Percentiles rank a stretch among this genome's conserved stretches.
Conservation (phyloP, 768 basidiomycete species). For the Amyloporia xantha region DNA sequence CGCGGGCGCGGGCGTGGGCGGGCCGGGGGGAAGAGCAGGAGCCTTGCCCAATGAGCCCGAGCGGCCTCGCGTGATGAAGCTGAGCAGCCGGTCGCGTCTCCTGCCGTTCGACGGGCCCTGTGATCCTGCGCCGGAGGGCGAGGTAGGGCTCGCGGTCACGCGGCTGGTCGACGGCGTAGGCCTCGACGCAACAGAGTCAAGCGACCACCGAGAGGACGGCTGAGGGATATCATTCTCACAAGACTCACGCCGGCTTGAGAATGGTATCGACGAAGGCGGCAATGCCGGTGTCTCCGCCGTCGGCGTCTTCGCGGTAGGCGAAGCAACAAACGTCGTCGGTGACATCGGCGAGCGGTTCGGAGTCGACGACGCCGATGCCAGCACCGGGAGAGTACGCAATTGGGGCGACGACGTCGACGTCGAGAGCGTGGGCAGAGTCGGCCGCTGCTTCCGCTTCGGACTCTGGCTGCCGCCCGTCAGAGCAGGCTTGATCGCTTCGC, state of each 20-base stretch:
- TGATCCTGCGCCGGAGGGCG: not conserved
- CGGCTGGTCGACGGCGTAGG: conserved; percentile 3
- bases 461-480: conserved; percentile 9
- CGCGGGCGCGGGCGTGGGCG: conserved; percentile 13
- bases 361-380: conserved; percentile 14
- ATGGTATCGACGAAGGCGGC: not conserved
- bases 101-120: not conserved
- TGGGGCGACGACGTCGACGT: conserved; percentile 21
- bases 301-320: conserved; percentile 6
- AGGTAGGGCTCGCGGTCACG: not conserved
- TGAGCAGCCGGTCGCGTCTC: conserved; percentile 23
- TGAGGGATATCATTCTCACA: conserved; percentile 7
- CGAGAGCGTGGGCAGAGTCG: conserved; percentile 16
- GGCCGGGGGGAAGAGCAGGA: not conserved
- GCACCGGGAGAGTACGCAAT: conserved; percentile 18
- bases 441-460: conserved; percentile 14
- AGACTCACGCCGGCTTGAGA: not conserved
- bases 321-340: not conserved
- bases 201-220: conserved; percentile 23
- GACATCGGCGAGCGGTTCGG: not conserved
- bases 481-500: conserved; percentile 2
- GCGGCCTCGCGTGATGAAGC: conserved; percentile 23
- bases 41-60: conserved; percentile 20
- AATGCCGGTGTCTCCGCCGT: conserved; percentile 9
- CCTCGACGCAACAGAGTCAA: conserved; percentile 20